These are phyloP conservation scores for Pseudozyma sp. DNA, from an alignment of 1,284 basidiomycete genomes.

Conservation along the genomic window DNA sequence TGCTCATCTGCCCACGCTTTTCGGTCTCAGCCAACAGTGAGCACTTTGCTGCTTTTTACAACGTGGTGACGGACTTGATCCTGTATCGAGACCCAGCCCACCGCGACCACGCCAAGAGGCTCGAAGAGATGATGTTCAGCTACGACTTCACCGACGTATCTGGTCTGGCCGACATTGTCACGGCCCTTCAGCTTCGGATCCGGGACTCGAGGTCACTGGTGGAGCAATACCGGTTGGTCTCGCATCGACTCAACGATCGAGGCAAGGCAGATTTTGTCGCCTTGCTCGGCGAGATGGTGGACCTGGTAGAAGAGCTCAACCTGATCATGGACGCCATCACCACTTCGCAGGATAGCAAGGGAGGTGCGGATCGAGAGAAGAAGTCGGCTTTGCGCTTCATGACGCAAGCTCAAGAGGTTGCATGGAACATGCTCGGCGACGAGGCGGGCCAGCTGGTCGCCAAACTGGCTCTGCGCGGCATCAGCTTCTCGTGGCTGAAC, in stretches of 20 bases:
- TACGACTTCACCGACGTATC: conserved; percentile 88
- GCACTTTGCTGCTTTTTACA: conserved; percentile 88
- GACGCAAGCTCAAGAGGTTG: conserved; percentile 85
- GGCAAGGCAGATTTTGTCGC: conserved; percentile 74
- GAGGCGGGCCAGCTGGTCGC: conserved; percentile 78
- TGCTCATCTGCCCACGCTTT: conserved; percentile 80
- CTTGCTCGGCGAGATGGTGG: conserved; percentile 79
- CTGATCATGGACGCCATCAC: conserved; percentile 90
- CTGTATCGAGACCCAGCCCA: conserved; percentile 85
- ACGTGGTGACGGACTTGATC: conserved; percentile 83
- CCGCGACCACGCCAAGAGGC: conserved; percentile 61
- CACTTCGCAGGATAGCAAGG: conserved; percentile 74
- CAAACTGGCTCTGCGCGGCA: conserved; percentile 84
- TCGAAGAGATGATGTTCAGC: conserved; percentile 84
- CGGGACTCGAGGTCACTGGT: conserved; percentile 71
- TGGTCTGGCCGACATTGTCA: conserved; percentile 78
- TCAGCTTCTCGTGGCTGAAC: conserved; percentile 85
- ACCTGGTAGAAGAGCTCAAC: conserved; percentile 83
- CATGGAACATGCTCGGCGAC: conserved; percentile 91
- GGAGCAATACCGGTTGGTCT: conserved; percentile 62
- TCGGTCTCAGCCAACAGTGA: conserved; percentile 85
- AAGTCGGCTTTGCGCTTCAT: conserved; percentile 83
- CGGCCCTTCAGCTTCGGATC: conserved; percentile 80
- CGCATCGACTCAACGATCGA: conserved; percentile 72
- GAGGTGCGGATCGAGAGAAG: conserved; percentile 75